Percentiles rank a stretch among this genome's conserved stretches.
phyloP scores from a whole-genome alignment of 2,329 filamentous ascomycete species.

The Penicillium aurantiogriseum region DNA sequence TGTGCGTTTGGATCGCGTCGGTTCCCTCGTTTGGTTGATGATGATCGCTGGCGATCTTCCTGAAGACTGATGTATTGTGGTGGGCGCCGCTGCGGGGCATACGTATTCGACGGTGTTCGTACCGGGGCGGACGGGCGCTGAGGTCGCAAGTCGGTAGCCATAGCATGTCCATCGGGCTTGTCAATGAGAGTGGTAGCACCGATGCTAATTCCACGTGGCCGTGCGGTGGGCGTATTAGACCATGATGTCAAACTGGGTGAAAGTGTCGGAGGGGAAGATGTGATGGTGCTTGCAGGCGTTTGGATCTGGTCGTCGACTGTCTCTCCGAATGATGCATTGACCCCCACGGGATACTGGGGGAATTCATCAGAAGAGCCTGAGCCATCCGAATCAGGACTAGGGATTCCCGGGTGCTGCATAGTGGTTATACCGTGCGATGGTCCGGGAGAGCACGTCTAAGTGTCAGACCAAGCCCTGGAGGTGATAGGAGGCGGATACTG shows the following conservation, averaged over 20 bases:
- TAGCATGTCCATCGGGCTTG: constrained; percentile 31
- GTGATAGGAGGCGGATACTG: constrained; percentile 27
- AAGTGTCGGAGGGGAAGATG: constrained; percentile 34
- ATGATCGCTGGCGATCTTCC: constrained; percentile 54
- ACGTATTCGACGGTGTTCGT: constrained; percentile 75
- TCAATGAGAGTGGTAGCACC: constrained; percentile 46
- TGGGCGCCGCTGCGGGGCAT: constrained; percentile 63
- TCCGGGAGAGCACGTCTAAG: constrained; percentile 9
- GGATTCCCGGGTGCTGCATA: constrained; percentile 46
- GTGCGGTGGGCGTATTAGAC: constrained; percentile 36
- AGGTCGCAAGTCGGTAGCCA: constrained; percentile 47
- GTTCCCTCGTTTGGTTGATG: constrained; percentile 54
- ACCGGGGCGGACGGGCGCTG: constrained; percentile 68
- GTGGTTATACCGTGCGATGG: constrained; percentile 25
- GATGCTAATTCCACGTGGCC: constrained; percentile 46
- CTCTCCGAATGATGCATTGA: constrained; percentile 33
- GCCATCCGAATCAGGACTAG: constrained; percentile 41
- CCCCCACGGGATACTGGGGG: constrained; percentile 33
- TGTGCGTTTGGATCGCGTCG: constrained; percentile 67
- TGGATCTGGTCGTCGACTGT: constrained; percentile 32
- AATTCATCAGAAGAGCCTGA: constrained; percentile 45
- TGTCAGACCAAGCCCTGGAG: neutral
- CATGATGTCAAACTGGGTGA: constrained; percentile 34
- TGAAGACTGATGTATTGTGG: constrained; percentile 50
- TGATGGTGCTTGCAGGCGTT: constrained; percentile 33